Evolutionary conservation across 208 protist genomes (phyloP).

Genomic region (Trypanosoma grayi): DNA sequence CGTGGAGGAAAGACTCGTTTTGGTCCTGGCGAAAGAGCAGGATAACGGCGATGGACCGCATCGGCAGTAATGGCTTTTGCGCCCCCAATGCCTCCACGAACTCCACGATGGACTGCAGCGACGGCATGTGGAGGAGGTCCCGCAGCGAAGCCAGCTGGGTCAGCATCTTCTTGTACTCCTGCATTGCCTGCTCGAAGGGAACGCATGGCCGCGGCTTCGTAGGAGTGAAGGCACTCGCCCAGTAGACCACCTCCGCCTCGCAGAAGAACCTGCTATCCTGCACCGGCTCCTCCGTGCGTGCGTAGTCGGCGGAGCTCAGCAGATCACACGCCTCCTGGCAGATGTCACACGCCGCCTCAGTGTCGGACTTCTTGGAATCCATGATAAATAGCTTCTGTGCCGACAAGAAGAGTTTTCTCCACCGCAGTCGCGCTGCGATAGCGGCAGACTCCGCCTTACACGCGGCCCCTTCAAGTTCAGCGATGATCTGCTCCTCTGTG

Average conservation of each 20-base stretch:
- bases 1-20: constrained; percentile 75
- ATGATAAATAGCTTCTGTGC: constrained; percentile 48
- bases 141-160: constrained; percentile 62
- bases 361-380: constrained; percentile 38
- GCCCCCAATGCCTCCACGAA: constrained; percentile 71
- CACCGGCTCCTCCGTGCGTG: constrained; percentile 47
- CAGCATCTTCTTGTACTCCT: constrained; percentile 49
- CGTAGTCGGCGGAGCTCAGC: constrained; percentile 36
- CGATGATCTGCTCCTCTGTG: constrained; percentile 57
- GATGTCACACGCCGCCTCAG: constrained; percentile 53
- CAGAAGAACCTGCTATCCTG: constrained; percentile 47
- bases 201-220: constrained; percentile 37
- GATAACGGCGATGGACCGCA: constrained; percentile 58
- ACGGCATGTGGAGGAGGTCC: constrained; percentile 36
- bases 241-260: constrained; percentile 52
- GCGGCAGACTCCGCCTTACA: constrained; percentile 23
- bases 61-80: constrained; percentile 63
- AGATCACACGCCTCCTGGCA: constrained; percentile 42
- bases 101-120: constrained; percentile 53
- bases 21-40: constrained; percentile 66
- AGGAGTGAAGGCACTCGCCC: constrained; percentile 71
- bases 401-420: constrained; percentile 60
- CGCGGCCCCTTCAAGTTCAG: constrained; percentile 52
- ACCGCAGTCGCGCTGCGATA: constrained; percentile 64
- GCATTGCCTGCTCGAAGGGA: constrained; percentile 50